phyloP scores from a whole-genome alignment of 306 rosid genomes.

The Inga oerstediana region DNA sequence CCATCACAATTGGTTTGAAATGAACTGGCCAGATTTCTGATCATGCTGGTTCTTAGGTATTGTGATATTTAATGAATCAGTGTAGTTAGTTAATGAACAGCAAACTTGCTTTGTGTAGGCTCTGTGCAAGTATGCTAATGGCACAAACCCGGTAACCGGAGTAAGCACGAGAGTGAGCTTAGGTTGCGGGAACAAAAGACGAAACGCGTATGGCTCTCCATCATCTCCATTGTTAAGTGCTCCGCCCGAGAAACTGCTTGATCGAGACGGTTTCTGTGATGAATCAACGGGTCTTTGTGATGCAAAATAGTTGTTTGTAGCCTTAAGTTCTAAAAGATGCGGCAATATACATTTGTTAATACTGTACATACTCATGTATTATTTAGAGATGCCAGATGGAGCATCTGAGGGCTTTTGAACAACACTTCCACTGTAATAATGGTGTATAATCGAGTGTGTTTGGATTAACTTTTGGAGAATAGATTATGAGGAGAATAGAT shows the following conservation, averaged over 20 bases:
- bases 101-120: constrained; percentile 34
- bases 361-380: not conserved
- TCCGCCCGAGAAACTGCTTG: constrained; percentile 54
- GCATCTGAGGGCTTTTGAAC: not conserved
- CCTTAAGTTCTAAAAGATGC: not conserved
- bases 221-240: constrained; percentile 65
- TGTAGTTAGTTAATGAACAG: not conserved
- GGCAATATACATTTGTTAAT: not conserved
- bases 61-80: not conserved
- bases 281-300: constrained; percentile 64
- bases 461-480: too few species aligned
- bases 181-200: constrained; percentile 70
- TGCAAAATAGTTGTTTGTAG: constrained; percentile 32
- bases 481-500: too few species aligned
- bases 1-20: not conserved
- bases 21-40: not conserved
- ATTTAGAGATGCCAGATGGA: not conserved
- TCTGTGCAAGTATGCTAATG: constrained; percentile 57
- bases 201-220: constrained; percentile 61
- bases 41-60: not conserved
- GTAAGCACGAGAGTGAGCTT: constrained; percentile 58
- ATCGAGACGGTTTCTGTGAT: constrained; percentile 57
- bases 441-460: not conserved
- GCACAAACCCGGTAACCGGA: constrained; percentile 57
- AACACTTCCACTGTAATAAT: not conserved